phyloP scores from a whole-genome alignment of 106 monocot genomes.

The Phalaenopsis equestris region DNA sequence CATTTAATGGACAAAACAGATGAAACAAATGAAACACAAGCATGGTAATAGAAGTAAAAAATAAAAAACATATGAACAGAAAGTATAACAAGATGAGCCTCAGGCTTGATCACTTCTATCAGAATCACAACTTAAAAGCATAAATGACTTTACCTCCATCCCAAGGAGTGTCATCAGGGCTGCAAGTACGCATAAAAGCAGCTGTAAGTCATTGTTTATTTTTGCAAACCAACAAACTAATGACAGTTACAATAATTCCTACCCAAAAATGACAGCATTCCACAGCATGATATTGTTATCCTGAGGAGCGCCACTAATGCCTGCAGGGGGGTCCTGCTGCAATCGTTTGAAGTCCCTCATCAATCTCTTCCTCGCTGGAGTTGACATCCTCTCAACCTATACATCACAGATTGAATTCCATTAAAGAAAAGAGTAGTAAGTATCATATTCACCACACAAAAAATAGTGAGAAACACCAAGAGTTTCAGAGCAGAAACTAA shows the following conservation, averaged over 20 bases:
- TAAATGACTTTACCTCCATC: conserved; percentile 5
- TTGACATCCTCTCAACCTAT: conserved; percentile 28
- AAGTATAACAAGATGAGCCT: not conserved
- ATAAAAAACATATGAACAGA: too few relatives aligned
- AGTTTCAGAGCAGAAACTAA: too few relatives aligned
- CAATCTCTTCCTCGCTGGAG: conserved; percentile 40
- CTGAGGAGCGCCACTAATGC: conserved; percentile 43
- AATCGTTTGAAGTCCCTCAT: conserved; percentile 42
- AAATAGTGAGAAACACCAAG: too few relatives aligned
- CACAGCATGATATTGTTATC: conserved; percentile 45
- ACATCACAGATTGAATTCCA: not conserved
- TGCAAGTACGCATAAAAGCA: conserved; percentile 1
- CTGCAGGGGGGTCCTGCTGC: conserved; percentile 51
- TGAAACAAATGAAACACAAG: too few relatives aligned
- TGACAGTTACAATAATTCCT: not conserved
- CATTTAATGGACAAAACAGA: too few relatives aligned
- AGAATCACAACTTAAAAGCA: not conserved
- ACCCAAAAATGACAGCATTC: conserved; percentile 58
- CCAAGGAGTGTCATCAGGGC: conserved; percentile 8
- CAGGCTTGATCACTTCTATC: not conserved
- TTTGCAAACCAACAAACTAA: not conserved
- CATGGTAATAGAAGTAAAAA: too few relatives aligned
- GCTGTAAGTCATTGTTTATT: not conserved
- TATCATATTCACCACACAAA: too few relatives aligned
- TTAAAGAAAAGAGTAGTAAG: not conserved